Base-by-base conservation (phyloP, 495 filamentous ascomycete genomes). In the Gamarada debralockiae region DNA sequence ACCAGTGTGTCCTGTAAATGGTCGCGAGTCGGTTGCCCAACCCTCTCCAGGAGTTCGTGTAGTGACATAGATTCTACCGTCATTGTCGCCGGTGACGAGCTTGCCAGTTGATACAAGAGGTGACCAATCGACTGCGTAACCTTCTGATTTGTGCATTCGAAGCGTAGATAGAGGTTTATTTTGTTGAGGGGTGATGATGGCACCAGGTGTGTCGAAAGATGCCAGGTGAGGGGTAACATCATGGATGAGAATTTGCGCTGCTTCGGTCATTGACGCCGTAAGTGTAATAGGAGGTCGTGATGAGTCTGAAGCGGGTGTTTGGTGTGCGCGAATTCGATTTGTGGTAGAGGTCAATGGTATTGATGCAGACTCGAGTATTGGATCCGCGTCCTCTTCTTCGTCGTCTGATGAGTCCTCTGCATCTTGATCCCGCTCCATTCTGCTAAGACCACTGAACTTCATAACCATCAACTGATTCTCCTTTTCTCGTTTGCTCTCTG, bases 41-140 rank as follows among this genome's bases (percentile, higher is more conserved):
- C 85, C 85, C 21, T 90, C 92, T 33, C 89, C 89, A 60, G 92
- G 86, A 17, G 86, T 90, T 51, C 89, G 76, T 13, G 89, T 89
- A 8, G 91, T 95, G 36, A 82, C 72, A 68, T 90, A 97, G 68
- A 98, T 97, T 41, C 84, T 67, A 51, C 93, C 93, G 55, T 90
- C 76, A 61, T 89, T 90, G 69, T 98, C 93, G 59, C 93, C 93
- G 0, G 93, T 96, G 46, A 95, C 66, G 3, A 98, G 83, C 68
- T 92, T 95, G 31, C 92, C 92, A 22, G 70, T 69, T 4, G 73
- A 67, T 24, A 89, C 75, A 10, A 87, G 71, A 0, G 87, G 86
- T 23, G 90, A 95, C 93, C 93, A 98, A 65, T 96, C 93, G 13
- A 98, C 68, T 0, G 89, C 93, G 64, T 97, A 98, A 40, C 93